These are phyloP conservation scores for Candida insectalens DNA, from an alignment of 805 yeast species.

Conservation along the genomic window DNA sequence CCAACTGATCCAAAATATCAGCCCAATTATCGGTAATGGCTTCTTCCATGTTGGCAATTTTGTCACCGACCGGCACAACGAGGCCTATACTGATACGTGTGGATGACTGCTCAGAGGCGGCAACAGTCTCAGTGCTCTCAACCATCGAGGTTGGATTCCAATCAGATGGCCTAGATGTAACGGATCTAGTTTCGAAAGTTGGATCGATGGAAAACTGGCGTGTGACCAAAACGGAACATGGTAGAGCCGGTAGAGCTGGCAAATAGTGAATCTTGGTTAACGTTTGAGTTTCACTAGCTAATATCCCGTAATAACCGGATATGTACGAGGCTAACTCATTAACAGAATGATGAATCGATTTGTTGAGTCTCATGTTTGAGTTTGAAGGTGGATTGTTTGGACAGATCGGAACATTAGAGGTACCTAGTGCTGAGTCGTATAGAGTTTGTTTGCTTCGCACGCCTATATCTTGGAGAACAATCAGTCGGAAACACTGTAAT, in stretches of 20 bases:
- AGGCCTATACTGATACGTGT: slow-evolving; percentile 38
- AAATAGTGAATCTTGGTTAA: slow-evolving; percentile 39
- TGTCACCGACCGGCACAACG: slow-evolving; percentile 32
- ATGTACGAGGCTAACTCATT: slow-evolving; percentile 40
- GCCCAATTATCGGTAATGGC: slow-evolving; percentile 41
- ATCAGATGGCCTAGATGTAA: slow-evolving; percentile 5
- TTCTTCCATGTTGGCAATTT: slow-evolving; percentile 22
- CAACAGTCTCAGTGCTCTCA: slow-evolving; percentile 17
- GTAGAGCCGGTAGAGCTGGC: slow-evolving; percentile 30
- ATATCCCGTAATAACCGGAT: slow-evolving; percentile 47
- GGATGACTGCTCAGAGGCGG: slow-evolving; percentile 8
- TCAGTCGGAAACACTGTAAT: slow-evolving; percentile 26
- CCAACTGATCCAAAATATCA: slow-evolving; percentile 31
- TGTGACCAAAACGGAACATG: slow-evolving; percentile 34
- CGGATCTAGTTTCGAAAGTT: slow-evolving; percentile 7
- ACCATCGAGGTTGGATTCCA: slow-evolving; percentile 38
- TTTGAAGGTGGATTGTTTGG: slow-evolving; percentile 7
- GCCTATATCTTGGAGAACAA: slow-evolving; percentile 41
- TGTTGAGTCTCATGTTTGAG: slow-evolving; percentile 12
- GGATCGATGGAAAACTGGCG: slow-evolving; percentile 29
- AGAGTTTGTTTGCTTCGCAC: slow-evolving; percentile 38
- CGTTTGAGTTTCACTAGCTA: slow-evolving; percentile 33
- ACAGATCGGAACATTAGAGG: slow-evolving; percentile 3
- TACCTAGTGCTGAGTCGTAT: slow-evolving; percentile 31
- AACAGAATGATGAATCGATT: slow-evolving; percentile 29